Evolutionary conservation across 495 filamentous ascomycete genomes (phyloP), one percentile per base, ranked within the genome.

Genomic region (Lepidopterella palustris): DNA sequence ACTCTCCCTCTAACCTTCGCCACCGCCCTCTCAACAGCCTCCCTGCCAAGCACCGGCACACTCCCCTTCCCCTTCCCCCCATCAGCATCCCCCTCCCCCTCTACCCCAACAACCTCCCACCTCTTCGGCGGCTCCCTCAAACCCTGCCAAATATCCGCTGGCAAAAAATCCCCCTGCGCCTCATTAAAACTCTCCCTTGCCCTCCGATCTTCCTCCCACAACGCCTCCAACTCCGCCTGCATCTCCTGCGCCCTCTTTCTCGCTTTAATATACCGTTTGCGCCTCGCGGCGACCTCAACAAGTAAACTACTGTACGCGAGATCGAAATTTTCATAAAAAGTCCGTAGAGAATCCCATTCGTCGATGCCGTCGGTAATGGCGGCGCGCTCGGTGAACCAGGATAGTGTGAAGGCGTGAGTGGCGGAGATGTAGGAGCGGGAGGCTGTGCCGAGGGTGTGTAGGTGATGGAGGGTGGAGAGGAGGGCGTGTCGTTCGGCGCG

Each of bases 121-220:
- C 79, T 77, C 66, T 78, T 76, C 25, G 86, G 85, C 28, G 77
- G 78, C 47, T 80, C 76, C 55, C 78, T 77, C 26, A 89, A 74
- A 5, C 87, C 88, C 0, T 85, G 85, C 93, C 92, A 98, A 40
- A 98, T 84, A 67, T 97, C 95, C 2, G 84, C 82, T 0, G 93
- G 93, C 20, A 98, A 71, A 67, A 83, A 93, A 59, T 95, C 88
- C 2, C 90, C 91, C 20, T 92, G 83, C 59, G 96, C 89, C 5
- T 83, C 76, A 26, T 84, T 81, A 73, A 98, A 98, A 13, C 78
- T 73, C 64, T 95, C 89, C 26, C 93, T 76, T 59, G 88, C 84
- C 55, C 81, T 78, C 39, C 82, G 73, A 72, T 98, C 93, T 18
- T 69, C 72, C 53, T 29, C 79, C 26, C 87, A 81, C 23, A 97